phyloP scores from a whole-genome alignment of 208 protist species.

The Porcisia hertigi region DNA sequence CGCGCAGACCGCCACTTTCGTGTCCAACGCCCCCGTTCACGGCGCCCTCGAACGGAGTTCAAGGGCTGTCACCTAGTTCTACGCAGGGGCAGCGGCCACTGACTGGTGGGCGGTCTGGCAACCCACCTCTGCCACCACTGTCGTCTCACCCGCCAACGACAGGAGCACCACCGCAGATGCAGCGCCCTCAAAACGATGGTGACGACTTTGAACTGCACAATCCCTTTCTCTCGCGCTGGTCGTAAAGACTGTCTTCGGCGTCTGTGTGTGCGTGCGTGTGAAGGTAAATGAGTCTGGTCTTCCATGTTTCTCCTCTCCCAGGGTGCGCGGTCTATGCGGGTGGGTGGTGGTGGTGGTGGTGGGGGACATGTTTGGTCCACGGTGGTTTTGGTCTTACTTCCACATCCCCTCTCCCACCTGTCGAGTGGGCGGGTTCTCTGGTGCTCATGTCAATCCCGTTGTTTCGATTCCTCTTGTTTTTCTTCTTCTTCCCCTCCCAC shows the following conservation, averaged over 20 bases:
- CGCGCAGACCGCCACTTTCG: neutral
- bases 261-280: neutral
- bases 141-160: neutral
- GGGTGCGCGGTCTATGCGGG: too few species aligned
- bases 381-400: constrained; percentile 1
- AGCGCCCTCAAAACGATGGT: constrained; percentile 18
- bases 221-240: constrained; percentile 75
- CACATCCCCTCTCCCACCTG: neutral
- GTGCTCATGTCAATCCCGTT: neutral
- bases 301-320: neutral
- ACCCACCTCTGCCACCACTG: neutral
- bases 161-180: constrained; percentile 4
- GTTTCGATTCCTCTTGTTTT: constrained; percentile 4
- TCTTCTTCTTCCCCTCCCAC: constrained; percentile 3
- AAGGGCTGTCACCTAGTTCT: neutral
- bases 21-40: neutral
- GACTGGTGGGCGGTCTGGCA: neutral
- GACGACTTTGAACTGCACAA: constrained; percentile 63
- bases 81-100: neutral
- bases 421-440: neutral
- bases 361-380: neutral
- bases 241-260: constrained; percentile 10
- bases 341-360: neutral
- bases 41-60: neutral
- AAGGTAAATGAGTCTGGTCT: neutral